phyloP scores from a whole-genome alignment of 495 filamentous ascomycete genomes.

The Hypoxylon lenormandii region DNA sequence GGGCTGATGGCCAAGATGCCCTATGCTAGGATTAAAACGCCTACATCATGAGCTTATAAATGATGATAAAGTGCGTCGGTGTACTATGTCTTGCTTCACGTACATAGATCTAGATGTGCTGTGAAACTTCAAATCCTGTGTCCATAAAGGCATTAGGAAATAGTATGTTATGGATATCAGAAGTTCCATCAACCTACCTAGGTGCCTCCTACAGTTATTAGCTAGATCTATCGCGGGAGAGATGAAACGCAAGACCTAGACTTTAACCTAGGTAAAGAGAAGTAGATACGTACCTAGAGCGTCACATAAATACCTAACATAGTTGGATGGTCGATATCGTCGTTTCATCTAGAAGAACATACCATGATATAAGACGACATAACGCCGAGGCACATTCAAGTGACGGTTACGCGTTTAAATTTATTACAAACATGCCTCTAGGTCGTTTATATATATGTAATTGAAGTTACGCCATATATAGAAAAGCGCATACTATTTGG shows the following conservation, averaged over 20 bases:
- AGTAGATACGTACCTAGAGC: too few species aligned
- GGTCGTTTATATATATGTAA: neutral
- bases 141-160: neutral
- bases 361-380: slow-evolving; percentile 10
- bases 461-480: neutral
- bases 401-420: slow-evolving; percentile 14
- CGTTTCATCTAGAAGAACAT: slow-evolving; percentile 7
- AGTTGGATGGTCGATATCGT: too few species aligned
- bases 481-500: neutral
- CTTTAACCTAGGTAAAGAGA: too few species aligned
- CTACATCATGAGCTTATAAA: neutral
- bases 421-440: neutral
- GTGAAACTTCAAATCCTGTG: slow-evolving; percentile 4
- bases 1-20: neutral
- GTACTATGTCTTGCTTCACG: slow-evolving; percentile 32
- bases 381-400: slow-evolving; percentile 7
- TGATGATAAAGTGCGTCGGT: neutral
- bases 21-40: neutral
- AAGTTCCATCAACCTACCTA: too few species aligned
- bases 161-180: too few species aligned
- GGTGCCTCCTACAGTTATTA: too few species aligned
- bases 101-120: slow-evolving; percentile 4
- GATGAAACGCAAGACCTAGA: too few species aligned
- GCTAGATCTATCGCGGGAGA: too few species aligned
- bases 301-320: too few species aligned